phyloP scores from a whole-genome alignment of 192 early-diverging fungal genomes.

The Spizellomyces sp. region DNA sequence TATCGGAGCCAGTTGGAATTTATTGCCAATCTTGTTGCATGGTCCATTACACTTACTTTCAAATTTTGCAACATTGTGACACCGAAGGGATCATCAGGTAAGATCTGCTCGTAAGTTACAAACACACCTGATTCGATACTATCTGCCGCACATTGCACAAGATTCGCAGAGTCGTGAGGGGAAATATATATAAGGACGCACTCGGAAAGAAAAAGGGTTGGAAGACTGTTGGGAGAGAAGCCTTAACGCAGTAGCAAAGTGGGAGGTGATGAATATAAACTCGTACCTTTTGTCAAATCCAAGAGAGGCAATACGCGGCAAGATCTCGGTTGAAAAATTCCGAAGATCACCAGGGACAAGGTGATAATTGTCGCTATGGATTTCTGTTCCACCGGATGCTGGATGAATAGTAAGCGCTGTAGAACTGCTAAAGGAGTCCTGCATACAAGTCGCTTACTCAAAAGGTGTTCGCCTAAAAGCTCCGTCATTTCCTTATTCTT shows the following conservation, averaged over 20 bases:
- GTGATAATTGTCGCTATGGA: slow-evolving; percentile 68
- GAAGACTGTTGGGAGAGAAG: slow-evolving; percentile 42
- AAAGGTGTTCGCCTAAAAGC: slow-evolving; percentile 30
- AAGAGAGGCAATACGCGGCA: slow-evolving; percentile 54
- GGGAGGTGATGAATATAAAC: background rate
- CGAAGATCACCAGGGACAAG: slow-evolving; percentile 83
- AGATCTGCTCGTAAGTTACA: slow-evolving; percentile 89
- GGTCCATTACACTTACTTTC: slow-evolving; percentile 39
- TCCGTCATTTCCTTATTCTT: slow-evolving; percentile 42
- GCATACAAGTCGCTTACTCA: slow-evolving; percentile 35
- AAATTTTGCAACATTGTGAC: slow-evolving; percentile 90
- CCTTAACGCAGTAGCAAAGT: background rate
- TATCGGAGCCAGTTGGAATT: background rate
- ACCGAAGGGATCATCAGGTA: slow-evolving; percentile 89
- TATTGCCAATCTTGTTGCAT: slow-evolving; percentile 24
- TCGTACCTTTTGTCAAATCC: slow-evolving; percentile 65
- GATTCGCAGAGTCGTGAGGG: slow-evolving; percentile 60
- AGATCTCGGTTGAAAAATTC: slow-evolving; percentile 59
- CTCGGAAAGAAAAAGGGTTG: slow-evolving; percentile 92
- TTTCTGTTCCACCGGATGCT: slow-evolving; percentile 65
- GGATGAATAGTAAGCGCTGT: background rate
- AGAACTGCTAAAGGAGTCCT: background rate
- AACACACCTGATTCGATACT: slow-evolving; percentile 48
- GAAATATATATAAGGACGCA: slow-evolving; percentile 91
- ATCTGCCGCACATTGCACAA: slow-evolving; percentile 48